phyloP scores from a whole-genome alignment of 2,329 filamentous ascomycete species.

The Penicillium sp. region DNA sequence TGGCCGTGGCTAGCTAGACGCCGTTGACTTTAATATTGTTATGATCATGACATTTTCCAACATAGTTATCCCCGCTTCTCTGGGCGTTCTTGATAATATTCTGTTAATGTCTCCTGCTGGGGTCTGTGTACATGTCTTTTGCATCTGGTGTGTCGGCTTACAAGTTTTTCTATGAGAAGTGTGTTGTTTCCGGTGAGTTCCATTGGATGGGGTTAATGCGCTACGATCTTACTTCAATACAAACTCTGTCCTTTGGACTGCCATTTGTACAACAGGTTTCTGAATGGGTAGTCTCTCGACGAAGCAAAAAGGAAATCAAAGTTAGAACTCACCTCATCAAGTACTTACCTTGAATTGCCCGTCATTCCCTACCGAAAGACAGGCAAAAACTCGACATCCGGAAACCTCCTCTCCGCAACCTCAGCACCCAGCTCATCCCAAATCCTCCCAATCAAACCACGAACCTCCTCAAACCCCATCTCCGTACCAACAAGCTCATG shows the following conservation, averaged over 20 bases:
- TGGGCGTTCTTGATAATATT: background rate
- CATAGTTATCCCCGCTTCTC: background rate
- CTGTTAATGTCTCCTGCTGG: constrained; percentile 3
- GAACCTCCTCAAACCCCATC: background rate
- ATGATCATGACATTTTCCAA: constrained; percentile 14
- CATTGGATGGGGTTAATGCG: constrained; percentile 11
- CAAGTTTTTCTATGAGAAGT: constrained; percentile 13
- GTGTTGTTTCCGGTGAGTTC: constrained; percentile 11
- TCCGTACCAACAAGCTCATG: background rate
- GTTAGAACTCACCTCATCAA: background rate
- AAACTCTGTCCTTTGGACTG: background rate
- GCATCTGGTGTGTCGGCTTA: constrained; percentile 15
- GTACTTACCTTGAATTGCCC: too few species aligned
- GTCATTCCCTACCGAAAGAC: background rate
- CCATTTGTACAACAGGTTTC: background rate
- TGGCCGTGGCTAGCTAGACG: constrained; percentile 73
- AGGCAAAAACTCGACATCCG: background rate
- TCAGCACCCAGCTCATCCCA: background rate
- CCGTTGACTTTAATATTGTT: constrained; percentile 1
- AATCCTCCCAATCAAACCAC: background rate
- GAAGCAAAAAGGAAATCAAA: too few species aligned
- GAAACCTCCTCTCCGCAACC: background rate
- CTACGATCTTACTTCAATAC: background rate
- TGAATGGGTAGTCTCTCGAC: too few species aligned
- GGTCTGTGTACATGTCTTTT: constrained; percentile 18